Evolutionary conservation across 2,329 filamentous ascomycete species (phyloP), one percentile per base, ranked within the genome.

Genomic region (Apiospora rasikravindrae): DNA sequence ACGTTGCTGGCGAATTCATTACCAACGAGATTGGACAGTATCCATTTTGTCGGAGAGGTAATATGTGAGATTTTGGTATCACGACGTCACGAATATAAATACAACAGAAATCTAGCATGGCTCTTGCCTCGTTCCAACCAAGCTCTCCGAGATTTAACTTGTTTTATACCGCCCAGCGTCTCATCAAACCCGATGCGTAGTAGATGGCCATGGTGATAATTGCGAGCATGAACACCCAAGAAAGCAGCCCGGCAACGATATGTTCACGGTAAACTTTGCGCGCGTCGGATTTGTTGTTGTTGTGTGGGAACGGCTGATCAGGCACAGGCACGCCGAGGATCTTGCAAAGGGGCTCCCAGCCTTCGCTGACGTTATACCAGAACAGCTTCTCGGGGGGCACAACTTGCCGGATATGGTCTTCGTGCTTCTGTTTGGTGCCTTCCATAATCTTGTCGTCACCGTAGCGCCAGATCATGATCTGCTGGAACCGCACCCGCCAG

Each of bases 391-490:
- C 80, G 5, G 76, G 73, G 7, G 81, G 81, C 6, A 83, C 80
- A 14, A 79, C 77, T 33, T 77, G 73, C 33, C 80, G 75, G 67
- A 82, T 74, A 44, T 80, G 78, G 37, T 79, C 76, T 74, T 81
- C 79, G 73, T 81, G 78, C 53, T 75, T 76, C 61, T 75, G 75
- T 53, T 79, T 76, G 26, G 79, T 80, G 22, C 78, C 75, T 71
- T 78, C 76, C 64, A 77, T 74, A 72, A 79, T 80, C 69, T 73
- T 74, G 37, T 81, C 79, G 70, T 79, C 78, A 16, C 78, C 75
- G 73, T 81, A 81, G 44, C 80, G 76, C 57, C 57, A 64, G 33
- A 64, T 40, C 85, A 92, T 93, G 82, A 92, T 92, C 71, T 86
- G 87, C 77, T 90, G 87, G 33, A 64, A 64, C 2, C 29, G 57